Evolutionary conservation across 2,329 filamentous ascomycete species (phyloP).

Genomic region (Fusarium agapanthi): DNA sequence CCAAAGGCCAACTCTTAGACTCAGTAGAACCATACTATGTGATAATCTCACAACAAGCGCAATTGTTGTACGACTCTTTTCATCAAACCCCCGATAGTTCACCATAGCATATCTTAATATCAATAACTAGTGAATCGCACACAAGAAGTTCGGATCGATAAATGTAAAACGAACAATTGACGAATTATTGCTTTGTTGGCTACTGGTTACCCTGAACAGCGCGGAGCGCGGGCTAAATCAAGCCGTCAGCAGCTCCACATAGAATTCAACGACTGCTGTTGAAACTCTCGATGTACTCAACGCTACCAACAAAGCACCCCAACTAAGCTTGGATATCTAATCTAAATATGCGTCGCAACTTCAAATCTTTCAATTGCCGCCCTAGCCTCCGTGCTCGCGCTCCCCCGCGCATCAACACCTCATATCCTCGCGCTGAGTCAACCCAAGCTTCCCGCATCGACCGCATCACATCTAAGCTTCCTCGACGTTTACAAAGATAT

Average conservation of each 20-base stretch:
- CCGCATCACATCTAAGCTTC: constrained; percentile 64
- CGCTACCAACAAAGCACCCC: neutral
- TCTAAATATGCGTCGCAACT: constrained; percentile 41
- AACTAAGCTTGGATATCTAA: neutral
- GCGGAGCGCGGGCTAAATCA: neutral
- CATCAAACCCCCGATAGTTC: too few species aligned
- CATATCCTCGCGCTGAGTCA: constrained; percentile 36
- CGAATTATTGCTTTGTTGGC: neutral
- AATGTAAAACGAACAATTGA: neutral
- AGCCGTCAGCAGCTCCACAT: constrained; percentile 27
- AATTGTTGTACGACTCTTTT: too few species aligned
- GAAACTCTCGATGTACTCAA: neutral
- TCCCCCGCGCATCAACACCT: constrained; percentile 1
- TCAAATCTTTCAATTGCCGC: constrained; percentile 33
- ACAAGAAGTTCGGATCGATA: neutral
- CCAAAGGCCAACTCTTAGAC: neutral
- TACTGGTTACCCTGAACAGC: constrained; percentile 21
- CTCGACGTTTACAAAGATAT: constrained; percentile 73
- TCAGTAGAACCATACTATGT: neutral
- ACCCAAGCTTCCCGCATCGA: constrained; percentile 51
- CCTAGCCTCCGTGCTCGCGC: constrained; percentile 23
- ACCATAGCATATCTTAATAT: neutral
- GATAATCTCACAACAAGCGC: neutral
- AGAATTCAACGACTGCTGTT: neutral
- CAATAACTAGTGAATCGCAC: neutral